Conservation (phyloP, 2,329 filamentous ascomycete genomes). For the Alternaria rosae region DNA sequence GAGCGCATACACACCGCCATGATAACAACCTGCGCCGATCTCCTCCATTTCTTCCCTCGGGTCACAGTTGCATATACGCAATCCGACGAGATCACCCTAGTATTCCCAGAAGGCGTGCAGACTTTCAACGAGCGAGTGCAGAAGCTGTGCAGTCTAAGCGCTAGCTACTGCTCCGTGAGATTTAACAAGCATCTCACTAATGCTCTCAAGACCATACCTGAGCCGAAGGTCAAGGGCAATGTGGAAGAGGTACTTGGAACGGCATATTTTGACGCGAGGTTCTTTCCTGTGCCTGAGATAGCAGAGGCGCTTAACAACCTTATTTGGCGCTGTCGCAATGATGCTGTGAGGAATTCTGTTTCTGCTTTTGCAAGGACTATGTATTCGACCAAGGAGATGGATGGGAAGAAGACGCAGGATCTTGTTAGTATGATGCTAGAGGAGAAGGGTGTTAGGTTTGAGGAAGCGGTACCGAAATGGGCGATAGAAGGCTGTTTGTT, state of each 20-base stretch:
- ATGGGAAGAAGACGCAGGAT: constrained; percentile 33
- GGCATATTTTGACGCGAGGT: constrained; percentile 41
- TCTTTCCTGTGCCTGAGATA: constrained; percentile 35
- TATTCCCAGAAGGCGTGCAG: constrained; percentile 39
- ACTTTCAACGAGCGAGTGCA: constrained; percentile 40
- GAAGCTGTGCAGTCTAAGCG: constrained; percentile 38
- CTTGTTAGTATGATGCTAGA: constrained; percentile 33
- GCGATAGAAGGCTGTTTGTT: constrained; percentile 42
- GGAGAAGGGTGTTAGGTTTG: constrained; percentile 32
- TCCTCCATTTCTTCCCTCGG: constrained; percentile 37
- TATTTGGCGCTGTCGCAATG: constrained; percentile 42
- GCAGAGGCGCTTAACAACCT: constrained; percentile 41
- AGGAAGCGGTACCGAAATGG: constrained; percentile 41
- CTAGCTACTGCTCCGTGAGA: constrained; percentile 37
- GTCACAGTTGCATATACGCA: constrained; percentile 45
- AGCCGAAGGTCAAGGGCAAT: constrained; percentile 26
- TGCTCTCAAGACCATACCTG: constrained; percentile 18
- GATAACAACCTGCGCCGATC: constrained; percentile 32
- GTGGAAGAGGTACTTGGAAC: constrained; percentile 24
- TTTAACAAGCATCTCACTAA: constrained; percentile 35
- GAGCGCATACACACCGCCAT: constrained; percentile 43
- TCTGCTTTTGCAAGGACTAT: constrained; percentile 38
- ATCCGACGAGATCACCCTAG: constrained; percentile 44
- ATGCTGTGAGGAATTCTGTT: constrained; percentile 41
- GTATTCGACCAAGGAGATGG: constrained; percentile 33